Percentiles rank a stretch among this genome's conserved stretches.
phyloP scores from a whole-genome alignment of 2,329 filamentous ascomycete genomes.

The Exophiala oligosperma region DNA sequence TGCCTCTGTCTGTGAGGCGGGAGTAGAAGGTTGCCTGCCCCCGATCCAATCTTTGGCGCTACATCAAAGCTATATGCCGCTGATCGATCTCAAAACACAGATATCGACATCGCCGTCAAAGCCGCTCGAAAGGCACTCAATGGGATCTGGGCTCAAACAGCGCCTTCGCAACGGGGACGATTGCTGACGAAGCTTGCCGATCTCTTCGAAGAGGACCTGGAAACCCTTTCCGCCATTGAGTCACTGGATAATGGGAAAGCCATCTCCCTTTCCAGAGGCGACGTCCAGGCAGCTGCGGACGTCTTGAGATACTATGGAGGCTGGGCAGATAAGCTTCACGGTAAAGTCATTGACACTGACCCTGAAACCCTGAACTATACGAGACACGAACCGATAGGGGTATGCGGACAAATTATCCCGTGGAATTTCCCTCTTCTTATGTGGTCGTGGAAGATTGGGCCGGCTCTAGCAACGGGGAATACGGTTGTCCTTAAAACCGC shows the following conservation, averaged over 20 bases:
- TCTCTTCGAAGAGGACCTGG: constrained; percentile 73
- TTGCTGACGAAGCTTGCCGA: constrained; percentile 76
- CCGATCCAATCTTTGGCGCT: too few relatives aligned
- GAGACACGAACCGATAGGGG: constrained; percentile 73
- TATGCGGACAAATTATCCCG: constrained; percentile 86
- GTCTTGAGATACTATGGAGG: constrained; percentile 85
- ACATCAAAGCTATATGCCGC: too few relatives aligned
- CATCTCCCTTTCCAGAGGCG: constrained; percentile 58
- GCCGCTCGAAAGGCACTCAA: constrained; percentile 87
- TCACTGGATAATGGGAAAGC: constrained; percentile 62
- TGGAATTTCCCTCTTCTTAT: constrained; percentile 89
- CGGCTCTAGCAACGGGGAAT: constrained; percentile 64
- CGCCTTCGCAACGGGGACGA: constrained; percentile 69
- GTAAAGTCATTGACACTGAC: constrained; percentile 79
- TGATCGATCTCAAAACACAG: constrained; percentile 11
- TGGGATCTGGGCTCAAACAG: constrained; percentile 65
- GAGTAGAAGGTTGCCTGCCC: too few relatives aligned
- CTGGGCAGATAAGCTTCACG: constrained; percentile 89
- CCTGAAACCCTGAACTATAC: constrained; percentile 84
- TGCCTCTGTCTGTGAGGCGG: too few relatives aligned
- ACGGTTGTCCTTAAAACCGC: constrained; percentile 65
- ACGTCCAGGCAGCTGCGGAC: constrained; percentile 67
- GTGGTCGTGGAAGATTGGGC: constrained; percentile 83
- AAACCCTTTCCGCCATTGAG: constrained; percentile 78
- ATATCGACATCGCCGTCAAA: constrained; percentile 71